Percentiles rank a stretch among this genome's conserved stretches.
Evolutionary conservation across 495 filamentous ascomycete species (phyloP).

Genomic region (Cercophora newfieldiana): DNA sequence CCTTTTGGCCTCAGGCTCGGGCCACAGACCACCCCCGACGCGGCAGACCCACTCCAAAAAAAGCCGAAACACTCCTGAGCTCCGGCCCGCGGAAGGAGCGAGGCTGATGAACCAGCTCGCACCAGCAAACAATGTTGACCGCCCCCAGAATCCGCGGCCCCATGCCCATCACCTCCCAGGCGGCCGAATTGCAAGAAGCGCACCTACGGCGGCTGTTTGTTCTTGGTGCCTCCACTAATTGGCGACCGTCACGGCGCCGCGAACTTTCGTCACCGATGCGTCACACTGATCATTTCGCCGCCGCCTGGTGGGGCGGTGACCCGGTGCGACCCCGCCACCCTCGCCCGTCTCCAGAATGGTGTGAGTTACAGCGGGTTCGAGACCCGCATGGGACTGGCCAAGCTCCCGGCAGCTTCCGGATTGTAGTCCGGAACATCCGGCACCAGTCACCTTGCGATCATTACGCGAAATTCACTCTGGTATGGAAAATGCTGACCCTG

Average conservation of each 20-base stretch:
- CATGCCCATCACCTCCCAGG: background rate
- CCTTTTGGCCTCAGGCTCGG: background rate
- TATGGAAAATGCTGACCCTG: background rate
- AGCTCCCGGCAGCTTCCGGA: background rate
- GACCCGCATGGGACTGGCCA: background rate
- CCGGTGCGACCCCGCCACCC: background rate
- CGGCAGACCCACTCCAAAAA: slow-evolving; percentile 11
- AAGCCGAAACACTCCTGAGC: slow-evolving; percentile 14
- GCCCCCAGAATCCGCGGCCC: background rate
- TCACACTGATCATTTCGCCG: background rate
- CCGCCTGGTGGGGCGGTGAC: background rate
- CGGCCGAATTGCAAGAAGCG: background rate
- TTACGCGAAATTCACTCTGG: background rate
- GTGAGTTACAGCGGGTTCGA: background rate
- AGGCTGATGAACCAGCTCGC: background rate
- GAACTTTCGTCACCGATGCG: background rate
- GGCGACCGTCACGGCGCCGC: background rate
- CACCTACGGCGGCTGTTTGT: background rate
- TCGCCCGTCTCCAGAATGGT: background rate
- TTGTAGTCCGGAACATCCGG: background rate
- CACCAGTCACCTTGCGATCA: background rate
- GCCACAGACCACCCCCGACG: background rate
- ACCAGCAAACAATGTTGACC: background rate
- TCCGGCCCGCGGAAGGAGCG: slow-evolving; percentile 8
- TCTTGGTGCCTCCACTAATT: background rate